Conservation (phyloP, 345 rosid genomes). For the Citrus trifoliata region DNA sequence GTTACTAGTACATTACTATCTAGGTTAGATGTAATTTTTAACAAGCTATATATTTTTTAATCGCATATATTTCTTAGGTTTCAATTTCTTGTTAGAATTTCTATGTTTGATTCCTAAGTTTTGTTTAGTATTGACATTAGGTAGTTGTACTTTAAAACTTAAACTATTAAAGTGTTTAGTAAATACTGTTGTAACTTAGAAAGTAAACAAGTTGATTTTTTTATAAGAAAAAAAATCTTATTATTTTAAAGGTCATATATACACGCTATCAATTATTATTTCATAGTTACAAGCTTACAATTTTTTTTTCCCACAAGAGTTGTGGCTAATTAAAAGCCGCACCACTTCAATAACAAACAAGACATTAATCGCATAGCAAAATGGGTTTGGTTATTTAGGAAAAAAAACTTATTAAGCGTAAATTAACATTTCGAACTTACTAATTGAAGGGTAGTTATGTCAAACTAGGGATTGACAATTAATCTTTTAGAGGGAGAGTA, state of each 20-base stretch:
- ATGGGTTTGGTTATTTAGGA: neutral
- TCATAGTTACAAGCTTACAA: neutral
- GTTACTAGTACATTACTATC: neutral
- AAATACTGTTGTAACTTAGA: too few species aligned
- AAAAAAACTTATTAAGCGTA: neutral
- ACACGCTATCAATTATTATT: too few species aligned
- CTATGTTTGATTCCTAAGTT: neutral
- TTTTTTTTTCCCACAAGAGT: rapidly evolving
- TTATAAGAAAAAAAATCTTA: too few species aligned
- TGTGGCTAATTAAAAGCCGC: too few species aligned
- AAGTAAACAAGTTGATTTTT: too few species aligned
- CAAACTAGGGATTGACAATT: neutral
- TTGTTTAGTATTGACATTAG: too few species aligned
- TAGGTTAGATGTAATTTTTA: neutral
- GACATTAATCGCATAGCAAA: neutral
- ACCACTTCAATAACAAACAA: too few species aligned
- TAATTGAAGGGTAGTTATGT: neutral
- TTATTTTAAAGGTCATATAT: too few species aligned
- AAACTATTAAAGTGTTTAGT: rapidly evolving
- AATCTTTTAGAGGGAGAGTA: neutral
- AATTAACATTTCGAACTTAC: neutral
- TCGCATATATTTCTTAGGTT: neutral
- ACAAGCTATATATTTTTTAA: neutral
- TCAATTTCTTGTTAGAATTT: neutral
- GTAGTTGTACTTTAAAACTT: rapidly evolving